A percentile compares a stretch with the other conserved stretches of the same genome.
Conservation (phyloP, 2,329 filamentous ascomycete genomes). For the Xylaria sp. region DNA sequence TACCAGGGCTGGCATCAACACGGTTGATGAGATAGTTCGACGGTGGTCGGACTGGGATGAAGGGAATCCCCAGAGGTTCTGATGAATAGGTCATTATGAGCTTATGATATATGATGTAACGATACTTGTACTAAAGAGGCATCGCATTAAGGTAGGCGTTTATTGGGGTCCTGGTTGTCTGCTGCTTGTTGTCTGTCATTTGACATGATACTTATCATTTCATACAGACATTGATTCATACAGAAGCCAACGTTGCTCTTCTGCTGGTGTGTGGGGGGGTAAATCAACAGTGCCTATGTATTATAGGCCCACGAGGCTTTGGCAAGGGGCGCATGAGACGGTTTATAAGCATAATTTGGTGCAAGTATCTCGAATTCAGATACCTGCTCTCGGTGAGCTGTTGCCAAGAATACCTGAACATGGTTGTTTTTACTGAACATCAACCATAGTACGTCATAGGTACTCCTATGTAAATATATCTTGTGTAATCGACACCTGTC, state of each 20-base stretch:
- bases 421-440: too few relatives aligned
- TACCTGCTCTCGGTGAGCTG: too few relatives aligned
- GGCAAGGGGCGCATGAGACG: too few relatives aligned
- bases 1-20: constrained; percentile 73
- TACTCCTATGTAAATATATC: neutral
- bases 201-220: neutral
- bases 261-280: too few relatives aligned
- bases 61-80: constrained; percentile 40
- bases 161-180: neutral
- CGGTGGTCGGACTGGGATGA: constrained; percentile 91
- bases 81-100: constrained; percentile 23
- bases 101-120: constrained; percentile 32
- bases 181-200: neutral
- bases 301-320: too few relatives aligned
- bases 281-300: too few relatives aligned
- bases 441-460: too few relatives aligned
- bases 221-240: neutral
- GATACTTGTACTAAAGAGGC: constrained; percentile 14
- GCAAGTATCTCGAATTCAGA: too few relatives aligned
- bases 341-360: too few relatives aligned
- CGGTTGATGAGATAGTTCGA: constrained; percentile 75
- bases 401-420: too few relatives aligned
- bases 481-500: neutral
- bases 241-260: neutral
- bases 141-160: constrained; percentile 15